These are phyloP conservation scores for Phialocephala subalpina DNA, from an alignment of 2,329 filamentous ascomycete species.

Conservation along the genomic window DNA sequence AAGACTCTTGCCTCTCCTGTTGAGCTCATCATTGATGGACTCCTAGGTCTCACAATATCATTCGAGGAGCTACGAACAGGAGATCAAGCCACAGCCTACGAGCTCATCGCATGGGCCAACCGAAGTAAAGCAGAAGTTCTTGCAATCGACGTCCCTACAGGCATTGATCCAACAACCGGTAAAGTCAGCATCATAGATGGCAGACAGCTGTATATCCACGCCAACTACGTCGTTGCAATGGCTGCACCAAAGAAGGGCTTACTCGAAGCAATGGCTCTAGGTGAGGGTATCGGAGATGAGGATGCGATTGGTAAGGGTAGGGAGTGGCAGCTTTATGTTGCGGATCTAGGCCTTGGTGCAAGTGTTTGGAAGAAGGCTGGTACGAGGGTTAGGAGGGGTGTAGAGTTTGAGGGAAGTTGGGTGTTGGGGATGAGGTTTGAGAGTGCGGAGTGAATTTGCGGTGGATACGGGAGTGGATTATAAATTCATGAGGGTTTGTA, in stretches of 20 bases:
- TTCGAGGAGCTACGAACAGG: constrained; percentile 88
- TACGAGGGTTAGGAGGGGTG: constrained; percentile 80
- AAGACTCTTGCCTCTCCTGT: constrained; percentile 68
- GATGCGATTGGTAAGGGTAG: constrained; percentile 41
- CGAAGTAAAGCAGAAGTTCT: constrained; percentile 83
- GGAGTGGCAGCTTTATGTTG: constrained; percentile 82
- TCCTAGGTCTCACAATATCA: constrained; percentile 85
- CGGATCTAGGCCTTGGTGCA: constrained; percentile 85
- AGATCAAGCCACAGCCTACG: constrained; percentile 84
- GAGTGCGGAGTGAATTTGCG: constrained; percentile 30
- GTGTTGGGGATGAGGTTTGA: constrained; percentile 70
- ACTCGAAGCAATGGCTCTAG: constrained; percentile 69
- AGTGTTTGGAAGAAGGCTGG: constrained; percentile 87
- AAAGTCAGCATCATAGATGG: constrained; percentile 74
- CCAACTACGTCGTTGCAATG: constrained; percentile 84
- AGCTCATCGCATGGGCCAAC: constrained; percentile 94
- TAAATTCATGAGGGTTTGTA: background rate
- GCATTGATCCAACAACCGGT: constrained; percentile 82
- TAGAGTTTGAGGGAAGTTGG: constrained; percentile 91
- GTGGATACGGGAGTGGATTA: background rate
- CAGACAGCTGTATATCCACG: constrained; percentile 79
- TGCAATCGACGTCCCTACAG: constrained; percentile 90
- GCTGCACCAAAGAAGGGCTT: constrained; percentile 88
- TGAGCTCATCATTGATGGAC: constrained; percentile 86
- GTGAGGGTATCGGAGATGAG: constrained; percentile 38